Evolutionary conservation across 352 stramenopile genomes (phyloP).

Genomic region (Globisporangium abappressorium): DNA sequence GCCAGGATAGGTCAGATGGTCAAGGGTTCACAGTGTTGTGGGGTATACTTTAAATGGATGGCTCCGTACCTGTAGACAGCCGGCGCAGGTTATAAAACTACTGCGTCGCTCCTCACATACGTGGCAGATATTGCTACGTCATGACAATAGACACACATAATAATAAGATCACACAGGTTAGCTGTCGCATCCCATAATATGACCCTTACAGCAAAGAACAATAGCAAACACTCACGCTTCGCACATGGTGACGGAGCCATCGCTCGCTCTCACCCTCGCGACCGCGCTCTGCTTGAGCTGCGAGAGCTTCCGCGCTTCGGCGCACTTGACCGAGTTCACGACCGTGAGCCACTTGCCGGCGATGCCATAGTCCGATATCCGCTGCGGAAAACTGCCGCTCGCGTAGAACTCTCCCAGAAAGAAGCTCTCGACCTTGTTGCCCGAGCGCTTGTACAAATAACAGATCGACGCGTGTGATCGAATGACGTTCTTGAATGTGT

Average conservation of each 20-base stretch:
- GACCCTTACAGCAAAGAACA: not conserved
- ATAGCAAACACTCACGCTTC: not conserved
- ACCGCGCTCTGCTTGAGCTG: constrained; percentile 12
- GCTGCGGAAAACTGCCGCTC: constrained; percentile 27
- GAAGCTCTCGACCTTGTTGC: constrained; percentile 26
- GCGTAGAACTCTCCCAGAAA: constrained; percentile 33
- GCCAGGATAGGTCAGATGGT: too few species aligned
- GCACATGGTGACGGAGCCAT: not conserved
- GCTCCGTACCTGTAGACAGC: constrained; percentile 26
- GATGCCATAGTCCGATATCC: constrained; percentile 32
- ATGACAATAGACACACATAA: not conserved
- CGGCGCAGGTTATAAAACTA: constrained; percentile 15
- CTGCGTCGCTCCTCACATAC: constrained; percentile 8
- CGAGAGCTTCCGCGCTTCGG: constrained; percentile 16
- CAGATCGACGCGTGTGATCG: constrained; percentile 26
- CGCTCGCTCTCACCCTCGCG: not conserved
- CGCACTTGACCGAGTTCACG: constrained; percentile 25
- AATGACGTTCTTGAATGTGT: constrained; percentile 28
- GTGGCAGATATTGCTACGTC: constrained; percentile 20
- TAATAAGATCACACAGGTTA: not conserved
- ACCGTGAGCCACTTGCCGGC: constrained; percentile 36
- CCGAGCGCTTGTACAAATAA: constrained; percentile 29
- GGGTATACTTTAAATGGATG: not conserved
- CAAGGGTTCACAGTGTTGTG: not conserved
- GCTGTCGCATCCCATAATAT: not conserved